These are phyloP conservation scores for Candida koratica DNA, from an alignment of 805 yeast species.

Conservation along the genomic window DNA sequence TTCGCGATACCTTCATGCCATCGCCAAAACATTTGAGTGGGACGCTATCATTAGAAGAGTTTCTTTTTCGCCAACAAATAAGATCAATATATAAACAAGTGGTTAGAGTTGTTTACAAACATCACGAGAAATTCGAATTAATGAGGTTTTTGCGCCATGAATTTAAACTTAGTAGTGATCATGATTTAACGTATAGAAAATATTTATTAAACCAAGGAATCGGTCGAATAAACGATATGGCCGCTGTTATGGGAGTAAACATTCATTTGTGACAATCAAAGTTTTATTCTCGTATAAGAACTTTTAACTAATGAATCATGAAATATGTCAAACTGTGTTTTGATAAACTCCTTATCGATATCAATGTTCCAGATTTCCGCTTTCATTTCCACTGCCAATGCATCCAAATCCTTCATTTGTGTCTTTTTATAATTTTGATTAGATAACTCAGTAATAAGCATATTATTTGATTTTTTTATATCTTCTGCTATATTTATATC, in stretches of 20 bases:
- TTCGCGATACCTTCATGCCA: slow-evolving; percentile 3
- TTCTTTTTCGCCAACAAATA: slow-evolving; percentile 35
- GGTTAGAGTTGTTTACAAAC: slow-evolving; percentile 30
- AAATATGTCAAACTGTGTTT: slow-evolving; percentile 12
- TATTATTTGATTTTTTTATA: slow-evolving; percentile 9
- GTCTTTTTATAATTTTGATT: slow-evolving; percentile 3
- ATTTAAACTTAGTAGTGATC: slow-evolving; percentile 25
- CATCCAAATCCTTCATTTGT: slow-evolving; percentile 14
- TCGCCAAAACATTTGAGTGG: slow-evolving; percentile 10
- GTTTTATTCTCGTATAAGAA: slow-evolving; percentile 10
- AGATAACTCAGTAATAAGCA: slow-evolving; percentile 6
- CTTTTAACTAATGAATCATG: slow-evolving; percentile 12
- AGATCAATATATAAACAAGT: slow-evolving; percentile 31
- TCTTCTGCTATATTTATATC: slow-evolving; percentile 10
- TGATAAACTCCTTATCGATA: slow-evolving; percentile 6
- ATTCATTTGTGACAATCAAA: slow-evolving; percentile 6
- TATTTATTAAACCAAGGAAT: slow-evolving; percentile 36
- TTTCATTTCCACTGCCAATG: slow-evolving; percentile 6
- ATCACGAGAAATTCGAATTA: slow-evolving; percentile 35
- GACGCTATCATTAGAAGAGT: slow-evolving; percentile 35
- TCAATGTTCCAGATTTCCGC: slow-evolving; percentile 3
- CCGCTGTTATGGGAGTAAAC: slow-evolving; percentile 20
- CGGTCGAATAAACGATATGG: slow-evolving; percentile 24
- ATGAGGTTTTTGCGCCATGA: slow-evolving; percentile 31
- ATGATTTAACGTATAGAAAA: slow-evolving; percentile 33